Base-by-base conservation (phyloP, 768 basidiomycete genomes). In the Naganishia friedmannii region DNA sequence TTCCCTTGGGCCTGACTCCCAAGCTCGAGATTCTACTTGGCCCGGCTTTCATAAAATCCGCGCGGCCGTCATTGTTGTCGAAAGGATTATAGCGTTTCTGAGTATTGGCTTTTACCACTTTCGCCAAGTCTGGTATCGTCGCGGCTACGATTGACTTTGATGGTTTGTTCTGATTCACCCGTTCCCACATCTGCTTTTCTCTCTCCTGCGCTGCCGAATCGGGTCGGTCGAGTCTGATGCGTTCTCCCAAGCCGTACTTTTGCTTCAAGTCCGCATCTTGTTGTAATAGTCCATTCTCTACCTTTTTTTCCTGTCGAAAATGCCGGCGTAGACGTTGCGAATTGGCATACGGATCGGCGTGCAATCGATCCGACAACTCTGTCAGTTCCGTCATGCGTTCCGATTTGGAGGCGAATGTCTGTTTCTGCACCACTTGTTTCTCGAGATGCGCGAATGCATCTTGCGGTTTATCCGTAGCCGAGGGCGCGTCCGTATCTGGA, bases 371-470 rank as follows among this genome's bases (percentile, higher is more conserved):
- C 28, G 93, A 92, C 3, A 88, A 84, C 31, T 85, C 82, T 74
- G 92, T 88, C 34, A 99, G 83, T 0, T 88, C 87, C 74, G 92
- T 90, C 28, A 99, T 83, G 3, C 93, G 89, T 5, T 92, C 90
- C 53, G 87, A 86, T 72, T 89, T 89, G 3, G 91, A 88, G 70
- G 88, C 87, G 34, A 87, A 88, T 72, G 88, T 83, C 71, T 86
- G 84, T 54, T 88, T 86, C 76, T 92, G 88, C 0, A 89, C 88
- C 1, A 90, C 88, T 2, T 89, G 89, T 82, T 97, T 96, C 78
- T 98, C 96, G 6, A 98, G 84, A 3, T 89, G 88, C 1, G 87
- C 90, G 39, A 98, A 87, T 0, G 96, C 91, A 79, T 98, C 95
- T 0, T 84, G 84, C n/a, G 88, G 85, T 0, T 74, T 74, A 51